Conservation (phyloP, 176 grass and related monocot species). For the Bromus sterilis region DNA sequence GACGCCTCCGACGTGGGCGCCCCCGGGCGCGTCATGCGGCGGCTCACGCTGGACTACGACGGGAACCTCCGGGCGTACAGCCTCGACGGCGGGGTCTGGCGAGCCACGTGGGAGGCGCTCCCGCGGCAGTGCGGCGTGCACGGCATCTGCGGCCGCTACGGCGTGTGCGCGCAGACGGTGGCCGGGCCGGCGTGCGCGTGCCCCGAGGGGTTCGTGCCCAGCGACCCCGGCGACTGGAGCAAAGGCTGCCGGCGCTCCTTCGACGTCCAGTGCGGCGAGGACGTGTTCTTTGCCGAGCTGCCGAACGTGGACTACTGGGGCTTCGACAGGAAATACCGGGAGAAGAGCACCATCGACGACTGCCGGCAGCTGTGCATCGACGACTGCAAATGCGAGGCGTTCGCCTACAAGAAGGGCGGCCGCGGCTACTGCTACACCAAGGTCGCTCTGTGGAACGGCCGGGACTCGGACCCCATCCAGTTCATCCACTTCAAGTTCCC, state of each 20-base stretch:
- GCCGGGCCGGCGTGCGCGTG: constrained; percentile 29
- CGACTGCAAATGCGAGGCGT: constrained; percentile 58
- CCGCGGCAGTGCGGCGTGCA: constrained; percentile 38
- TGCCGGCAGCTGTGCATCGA: constrained; percentile 38
- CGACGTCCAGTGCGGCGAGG: constrained; percentile 14
- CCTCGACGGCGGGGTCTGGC: constrained; percentile 37
- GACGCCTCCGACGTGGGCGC: constrained; percentile 38
- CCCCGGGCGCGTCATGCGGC: constrained; percentile 15
- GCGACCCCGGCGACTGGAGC: constrained; percentile 43
- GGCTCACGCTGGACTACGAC: constrained; percentile 64
- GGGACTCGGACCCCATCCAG: not conserved
- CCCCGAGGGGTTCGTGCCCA: constrained; percentile 31
- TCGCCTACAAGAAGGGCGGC: constrained; percentile 30
- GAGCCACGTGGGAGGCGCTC: constrained; percentile 36
- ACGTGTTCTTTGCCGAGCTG: constrained; percentile 17
- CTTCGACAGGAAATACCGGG: constrained; percentile 34
- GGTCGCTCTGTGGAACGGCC: constrained; percentile 43
- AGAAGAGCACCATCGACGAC: not conserved
- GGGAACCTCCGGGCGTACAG: constrained; percentile 68
- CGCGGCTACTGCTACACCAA: constrained; percentile 45
- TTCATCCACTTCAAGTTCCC: constrained; percentile 39
- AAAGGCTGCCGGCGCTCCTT: constrained; percentile 45
- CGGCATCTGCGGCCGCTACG: constrained; percentile 42
- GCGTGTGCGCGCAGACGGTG: constrained; percentile 32
- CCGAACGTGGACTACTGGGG: constrained; percentile 37